Base-by-base conservation (phyloP, 2,329 filamentous ascomycete genomes). In the Fusarium vanettenii region DNA sequence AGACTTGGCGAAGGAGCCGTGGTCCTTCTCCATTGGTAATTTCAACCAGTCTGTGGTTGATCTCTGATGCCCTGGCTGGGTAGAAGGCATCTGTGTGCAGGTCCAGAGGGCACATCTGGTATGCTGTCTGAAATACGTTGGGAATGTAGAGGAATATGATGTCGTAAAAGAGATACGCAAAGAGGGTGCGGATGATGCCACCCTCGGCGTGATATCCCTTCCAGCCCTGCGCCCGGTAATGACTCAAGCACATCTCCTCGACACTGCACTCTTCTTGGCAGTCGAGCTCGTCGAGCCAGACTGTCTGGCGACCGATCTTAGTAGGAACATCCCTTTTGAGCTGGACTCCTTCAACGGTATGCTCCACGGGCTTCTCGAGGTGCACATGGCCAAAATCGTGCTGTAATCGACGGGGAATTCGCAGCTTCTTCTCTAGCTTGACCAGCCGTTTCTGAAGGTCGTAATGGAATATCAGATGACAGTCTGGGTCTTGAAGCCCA, bases 121-220 rank as follows among this genome's bases (percentile, higher is more conserved):
- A 99, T 1, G 93, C 91, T 7, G 97, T 99, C 81, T 98, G 96
- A 82, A 99, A 99, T 65, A 99, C 96, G 78, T 98, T 98, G 29
- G 97, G 96, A 6, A 98, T 90, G 82, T 97, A 98, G 29, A 95
- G 87, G 84, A 98, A 98, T 8, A 99, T 86, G 27, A 98, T 90
- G 82, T 99, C 96, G 85, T 92, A 97, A 86, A 98, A 98, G 20
- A 99, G 90, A 80, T 97, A 96, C 16, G 92, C 93, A 82, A 95
- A 95, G 29, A 99, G 86, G 0, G 97, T 99, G n/a, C 95, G 92
- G 8, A 98, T 86, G 76, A 98, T 95, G 3, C 95, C 94, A 37
- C 95, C 95, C 86, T 99, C 97, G 20, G 93, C 91, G 83, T 99
- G 97, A 80, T 96, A 98, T 13, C 97, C 97, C 82, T 98, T 98